These are phyloP conservation scores for Blastobotrys robertii DNA, from an alignment of 805 yeast genomes.

Conservation along the genomic window DNA sequence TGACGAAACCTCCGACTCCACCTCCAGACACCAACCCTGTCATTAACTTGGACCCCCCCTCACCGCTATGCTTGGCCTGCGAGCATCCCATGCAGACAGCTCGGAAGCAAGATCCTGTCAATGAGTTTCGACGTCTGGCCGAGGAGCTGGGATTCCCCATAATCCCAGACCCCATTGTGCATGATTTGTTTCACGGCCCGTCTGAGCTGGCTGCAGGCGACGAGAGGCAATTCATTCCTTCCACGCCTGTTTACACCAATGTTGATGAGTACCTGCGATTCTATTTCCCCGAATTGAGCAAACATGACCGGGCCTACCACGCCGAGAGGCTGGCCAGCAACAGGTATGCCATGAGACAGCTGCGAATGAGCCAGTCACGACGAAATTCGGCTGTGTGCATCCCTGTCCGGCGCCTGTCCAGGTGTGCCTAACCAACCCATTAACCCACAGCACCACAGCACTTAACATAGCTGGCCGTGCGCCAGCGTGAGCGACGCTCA, in stretches of 20 bases:
- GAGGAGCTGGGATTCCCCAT: conserved; percentile 10
- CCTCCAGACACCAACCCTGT: conserved; percentile 6
- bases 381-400: conserved; percentile 3
- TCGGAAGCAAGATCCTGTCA: background rate
- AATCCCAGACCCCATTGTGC: conserved; percentile 6
- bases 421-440: background rate
- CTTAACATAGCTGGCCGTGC: background rate
- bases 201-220: conserved; percentile 15
- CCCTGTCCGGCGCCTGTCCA: background rate
- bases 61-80: conserved; percentile 12
- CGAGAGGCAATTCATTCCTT: conserved; percentile 16
- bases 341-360: conserved; percentile 10
- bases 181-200: conserved; percentile 13
- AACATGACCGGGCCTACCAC: conserved; percentile 9
- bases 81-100: background rate
- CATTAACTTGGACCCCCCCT: conserved; percentile 14
- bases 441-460: background rate
- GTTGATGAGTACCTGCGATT: conserved; percentile 13
- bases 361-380: conserved; percentile 8
- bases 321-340: conserved; percentile 15
- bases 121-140: conserved; percentile 9
- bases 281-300: conserved; percentile 12
- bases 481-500: too few species aligned
- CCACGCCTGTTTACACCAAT: conserved; percentile 14
- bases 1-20: conserved; percentile 1